These are phyloP conservation scores for Dacryopinax primogenitus DNA, from an alignment of 768 basidiomycete genomes.

Conservation along the genomic window DNA sequence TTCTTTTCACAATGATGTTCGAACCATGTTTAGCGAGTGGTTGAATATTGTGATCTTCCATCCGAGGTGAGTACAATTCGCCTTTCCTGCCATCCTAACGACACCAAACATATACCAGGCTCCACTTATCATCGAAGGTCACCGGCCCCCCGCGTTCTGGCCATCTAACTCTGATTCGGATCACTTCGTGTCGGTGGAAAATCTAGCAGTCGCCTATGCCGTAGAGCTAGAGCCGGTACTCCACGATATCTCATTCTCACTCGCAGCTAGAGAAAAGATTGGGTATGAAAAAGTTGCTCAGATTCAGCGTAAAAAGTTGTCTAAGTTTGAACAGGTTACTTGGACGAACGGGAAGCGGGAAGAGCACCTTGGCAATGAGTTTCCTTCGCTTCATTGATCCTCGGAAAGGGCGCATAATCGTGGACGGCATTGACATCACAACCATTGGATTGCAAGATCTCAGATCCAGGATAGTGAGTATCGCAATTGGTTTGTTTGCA, in stretches of 20 bases:
- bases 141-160: conserved; percentile 83
- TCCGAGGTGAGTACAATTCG: background rate
- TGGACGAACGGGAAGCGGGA: conserved; percentile 48
- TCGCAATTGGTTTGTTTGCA: background rate
- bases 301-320: background rate
- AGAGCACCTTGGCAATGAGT: conserved; percentile 64
- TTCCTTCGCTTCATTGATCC: conserved; percentile 78
- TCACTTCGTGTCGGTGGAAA: conserved; percentile 52
- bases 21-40: conserved; percentile 73
- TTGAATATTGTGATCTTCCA: conserved; percentile 81
- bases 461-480: conserved; percentile 35
- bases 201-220: conserved; percentile 69
- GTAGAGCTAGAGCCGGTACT: conserved; percentile 74
- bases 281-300: conserved; percentile 27
- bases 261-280: conserved; percentile 59
- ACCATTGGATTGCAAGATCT: conserved; percentile 75
- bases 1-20: background rate
- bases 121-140: conserved; percentile 55
- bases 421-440: conserved; percentile 82
- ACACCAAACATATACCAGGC: conserved; percentile 48
- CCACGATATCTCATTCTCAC: conserved; percentile 56
- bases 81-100: too few relatives aligned
- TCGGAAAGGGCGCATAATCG: conserved; percentile 53
- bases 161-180: conserved; percentile 54
- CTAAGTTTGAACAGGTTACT: background rate